Evolutionary conservation across 139 green algal species (phyloP), one percentile per base, ranked within the genome.

Genomic region (Closterium sp.): DNA sequence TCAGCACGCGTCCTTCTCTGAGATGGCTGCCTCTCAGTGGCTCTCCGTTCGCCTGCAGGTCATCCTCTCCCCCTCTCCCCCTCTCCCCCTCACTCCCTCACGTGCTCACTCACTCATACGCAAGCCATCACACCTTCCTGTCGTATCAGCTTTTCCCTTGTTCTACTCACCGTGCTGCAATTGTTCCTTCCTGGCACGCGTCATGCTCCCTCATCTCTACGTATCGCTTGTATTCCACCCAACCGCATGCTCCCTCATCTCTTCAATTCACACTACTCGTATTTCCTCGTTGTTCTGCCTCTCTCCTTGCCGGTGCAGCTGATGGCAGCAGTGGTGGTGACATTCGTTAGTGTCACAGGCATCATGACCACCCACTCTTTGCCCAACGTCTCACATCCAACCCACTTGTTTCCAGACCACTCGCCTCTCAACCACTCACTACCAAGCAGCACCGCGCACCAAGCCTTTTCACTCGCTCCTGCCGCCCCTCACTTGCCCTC

Each of bases 291-390:
- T 79, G 17, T 79, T 24, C 62, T 79, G 62, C 62, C 2, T 79
- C 19, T 13, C 13, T 90, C 86, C 31, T 24, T 91, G 29, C 21
- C 11, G 6, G 28, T 91, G 92, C 97, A 98, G 95, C 93, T 97
- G 22, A 94, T 98, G 91, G 97, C 97, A 31, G 94, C 96, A 0
- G 86, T 86, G 1, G 90, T 98, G 28, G 95, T 97, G 19, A 94
- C 94, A 3, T 92, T 95, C 0, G 93, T 98, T 22, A 95, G 93
- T 27, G 38, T 93, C 30, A 27, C 31, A 7, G 89, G 28, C n/a
- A 31, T 87, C 90, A 92, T 92, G 17, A 31, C 31, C 10, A 19
- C 31, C n/a, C 28, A 90, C 17, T 73, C 29, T 31, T 73, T 30
- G 29, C 29, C 29, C 29, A 31, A 73, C 9, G 85, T 31, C 29